Evolutionary conservation across 2,329 filamentous ascomycete genomes (phyloP), one percentile per base, ranked within the genome.

Genomic region (Penicillium sp.): DNA sequence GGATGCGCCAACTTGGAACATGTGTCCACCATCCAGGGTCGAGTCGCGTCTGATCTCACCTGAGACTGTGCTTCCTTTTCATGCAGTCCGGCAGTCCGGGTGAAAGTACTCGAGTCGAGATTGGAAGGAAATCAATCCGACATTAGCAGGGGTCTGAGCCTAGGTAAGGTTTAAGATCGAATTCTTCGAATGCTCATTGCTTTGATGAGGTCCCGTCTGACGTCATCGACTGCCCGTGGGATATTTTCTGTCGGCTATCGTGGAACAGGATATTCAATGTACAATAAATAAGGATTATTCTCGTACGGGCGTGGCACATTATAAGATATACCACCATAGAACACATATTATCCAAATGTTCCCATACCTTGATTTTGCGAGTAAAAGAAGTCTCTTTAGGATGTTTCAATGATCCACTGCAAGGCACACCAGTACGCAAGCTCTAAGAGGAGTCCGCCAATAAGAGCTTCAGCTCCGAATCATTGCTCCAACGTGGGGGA

Each of bases 141-240:
- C 13, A 10, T 9, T 26, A 34, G 36, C 50, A 39, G 53, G 55
- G 59, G 59, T 60, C 59, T 62, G 61, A 63, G 56, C 61, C 56
- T 39, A 26, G 35, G 34, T 16, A 50, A 50, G 27, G 51, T 49
- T 55, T 40, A 11, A 52, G 49, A 32, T 47, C 48, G 35, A 43
- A 50, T 48, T 54, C 35, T 49, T 56, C 39, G 30, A 30, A 40
- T 48, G 53, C 29, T 45, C n/a, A 52, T 56, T 53, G 47, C 53
- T 51, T 45, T 45, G 45, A 26, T 35, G 46, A 40, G 36, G 32
- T 49, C 35, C 47, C 51, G 53, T 34, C 56, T 63, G 61, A 63
- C 61, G 61, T 63, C 61, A 63, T 57, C 51, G 42, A 47, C 49
- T 47, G 39, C 34, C 51, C 11, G 38, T 13, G 49, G 47, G 18